These are phyloP conservation scores for Pseudogymnoascus verrucosus DNA, from an alignment of 2,329 filamentous ascomycete species.

Conservation along the genomic window DNA sequence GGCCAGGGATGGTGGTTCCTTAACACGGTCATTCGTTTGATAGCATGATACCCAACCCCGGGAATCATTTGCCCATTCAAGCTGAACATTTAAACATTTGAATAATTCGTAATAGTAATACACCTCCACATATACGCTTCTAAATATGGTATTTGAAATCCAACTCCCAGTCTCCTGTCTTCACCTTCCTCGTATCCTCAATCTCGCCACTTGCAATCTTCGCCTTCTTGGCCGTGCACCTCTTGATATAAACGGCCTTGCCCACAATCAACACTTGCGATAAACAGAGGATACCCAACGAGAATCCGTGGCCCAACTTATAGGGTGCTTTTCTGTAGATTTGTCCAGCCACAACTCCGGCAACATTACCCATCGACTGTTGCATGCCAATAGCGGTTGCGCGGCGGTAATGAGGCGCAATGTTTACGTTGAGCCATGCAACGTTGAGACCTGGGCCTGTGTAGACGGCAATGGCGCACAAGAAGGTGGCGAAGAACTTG, in stretches of 20 bases:
- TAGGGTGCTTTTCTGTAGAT: constrained; percentile 21
- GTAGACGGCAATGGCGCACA: constrained; percentile 27
- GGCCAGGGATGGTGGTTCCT: no score
- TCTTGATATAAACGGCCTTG: constrained; percentile 36
- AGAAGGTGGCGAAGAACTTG: constrained; percentile 42
- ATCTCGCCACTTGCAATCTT: constrained; percentile 34
- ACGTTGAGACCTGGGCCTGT: constrained; percentile 10
- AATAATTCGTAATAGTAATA: neutral
- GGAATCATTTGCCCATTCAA: no score
- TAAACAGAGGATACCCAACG: constrained; percentile 13
- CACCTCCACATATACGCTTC: neutral
- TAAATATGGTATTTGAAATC: constrained; percentile 39
- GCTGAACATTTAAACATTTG: neutral
- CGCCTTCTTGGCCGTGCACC: constrained; percentile 33
- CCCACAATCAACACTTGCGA: constrained; percentile 28
- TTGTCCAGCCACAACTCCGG: constrained; percentile 29
- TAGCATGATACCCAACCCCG: no score
- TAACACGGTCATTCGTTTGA: no score
- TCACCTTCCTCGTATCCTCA: constrained; percentile 37
- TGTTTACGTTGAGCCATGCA: constrained; percentile 18
- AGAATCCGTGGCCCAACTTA: constrained; percentile 19
- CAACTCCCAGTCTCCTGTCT: constrained; percentile 38
- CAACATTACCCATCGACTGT: constrained; percentile 23
- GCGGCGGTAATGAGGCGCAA: constrained; percentile 35
- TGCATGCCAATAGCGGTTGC: constrained; percentile 40